Base-by-base conservation (phyloP, 257 asterid species). In the Asclepias syriaca region DNA sequence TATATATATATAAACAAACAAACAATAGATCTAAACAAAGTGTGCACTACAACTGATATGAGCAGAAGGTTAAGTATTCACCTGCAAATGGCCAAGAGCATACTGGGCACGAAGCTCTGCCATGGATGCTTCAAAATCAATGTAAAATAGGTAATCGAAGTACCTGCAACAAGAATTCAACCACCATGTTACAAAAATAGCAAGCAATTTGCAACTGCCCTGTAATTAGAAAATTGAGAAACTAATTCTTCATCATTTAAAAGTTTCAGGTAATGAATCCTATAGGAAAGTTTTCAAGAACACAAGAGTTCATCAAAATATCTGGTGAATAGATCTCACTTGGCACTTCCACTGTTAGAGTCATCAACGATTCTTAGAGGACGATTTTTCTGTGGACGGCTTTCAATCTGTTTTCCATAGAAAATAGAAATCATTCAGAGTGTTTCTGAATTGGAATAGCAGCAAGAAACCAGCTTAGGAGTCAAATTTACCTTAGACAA, bases 41-140 rank as follows among this genome's bases (percentile, higher is more conserved):
- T 32, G 48, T 64, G 46, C 22, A 34, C 24, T 61, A 1, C 13
- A 29, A 2, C 34, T 29, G 34, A 29, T 29, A 29, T 29, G 34
- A 29, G 34, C 2, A 29, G 71, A 66, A 65, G 18, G 37, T 65
- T 18, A 16, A 37, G 59, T 39, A 22, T 48, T n/a, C 18, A 76
- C 80, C 76, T 76, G 80, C 46, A 76, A 64, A 71, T 76, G 72
- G 12, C 81, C 90, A 15, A 92, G 76, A 51, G 96, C 94, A 70
- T 75, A 63, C 76, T 92, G 98, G 72, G 98, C 94, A 27, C 98
- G 90, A 39, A 93, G 83, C 66, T 95, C 98, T 0, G 91, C 98
- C 99, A 95, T 90, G 0, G 99, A 95, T 43, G 99, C 96, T 84
- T 92, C 96, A 69, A 92, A 90, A 70, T 95, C 99, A 9, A 95